Evolutionary conservation across 2,329 filamentous ascomycete species (phyloP), one percentile per base, ranked within the genome.

Genomic region (Trichoderma sp.): DNA sequence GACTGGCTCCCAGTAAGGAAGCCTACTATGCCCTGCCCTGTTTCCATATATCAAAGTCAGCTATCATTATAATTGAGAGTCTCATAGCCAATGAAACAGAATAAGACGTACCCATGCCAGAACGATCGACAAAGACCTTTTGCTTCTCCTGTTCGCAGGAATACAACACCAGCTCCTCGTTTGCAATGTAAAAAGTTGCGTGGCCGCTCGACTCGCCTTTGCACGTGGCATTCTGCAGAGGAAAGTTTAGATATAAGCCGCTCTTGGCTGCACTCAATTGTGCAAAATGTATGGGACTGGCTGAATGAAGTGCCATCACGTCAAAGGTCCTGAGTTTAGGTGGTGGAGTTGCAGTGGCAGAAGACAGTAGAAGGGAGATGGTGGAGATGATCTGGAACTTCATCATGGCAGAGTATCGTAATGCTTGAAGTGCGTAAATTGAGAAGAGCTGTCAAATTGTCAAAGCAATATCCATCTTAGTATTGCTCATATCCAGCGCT

Each of bases 111-210:
- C 88, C 89, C 89, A 91, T 90, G 79, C 89, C 89, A 63, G 88
- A 90, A 62, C 87, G 87, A 81, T 92, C 89, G 56, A 87, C 87
- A 77, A 80, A 91, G 68, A 89, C 75, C 78, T 87, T 82, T 83
- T 91, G 90, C 3, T 83, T 82, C 41, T 77, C 83, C 5, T 82
- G 83, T 27, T 83, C 82, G 31, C 79, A 77, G 41, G 85, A 78
- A 77, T 85, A 90, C 38, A 92, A 86, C 80, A 81, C 86, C 33
- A 90, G 85, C 62, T 84, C 83, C 64, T 83, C 84, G 63, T 88
- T 83, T 56, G 85, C 71, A 78, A 91, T 82, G 78, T 83, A 83
- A 82, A 92, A 90, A 56, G 86, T 89, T 67, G 89, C 90, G 45
- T 79, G 81, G 77, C 86, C 82, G 56, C 82, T 78, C n/a, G 80